Base-by-base conservation (phyloP, 495 filamentous ascomycete genomes). In the Penicillium waksmanii region DNA sequence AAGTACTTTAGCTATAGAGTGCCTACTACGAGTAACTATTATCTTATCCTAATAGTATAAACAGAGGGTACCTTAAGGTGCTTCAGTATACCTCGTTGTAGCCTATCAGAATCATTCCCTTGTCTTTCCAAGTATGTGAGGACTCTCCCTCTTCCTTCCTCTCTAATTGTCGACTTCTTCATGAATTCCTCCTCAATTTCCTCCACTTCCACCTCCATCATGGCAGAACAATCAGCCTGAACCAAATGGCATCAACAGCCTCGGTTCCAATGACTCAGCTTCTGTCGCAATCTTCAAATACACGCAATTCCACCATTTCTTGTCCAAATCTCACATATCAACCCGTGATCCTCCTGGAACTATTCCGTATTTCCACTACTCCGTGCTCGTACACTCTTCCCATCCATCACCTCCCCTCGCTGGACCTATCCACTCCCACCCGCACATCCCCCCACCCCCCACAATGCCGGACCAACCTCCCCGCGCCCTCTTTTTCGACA, bases 401-500 rank as follows among this genome's bases (percentile, higher is more conserved):
- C 23, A 12, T 48, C 21, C 11, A 23, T 10, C 8, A 2, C 27
- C 5, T 31, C 27, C 0, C 0, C 5, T 31, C 27, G 8, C 6
- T 31, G 4, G 27, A 31, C 6, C 27, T 31, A 31, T 31, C 36
- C 15, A 38, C 12, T 38, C 36, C 15, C 12, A n/a, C 36, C 15
- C 46, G 19, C 46, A 27, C 9, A 3, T 18, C 19, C 12, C 46
- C 46, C 21, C 46, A 3, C 10, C 46, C 47, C 48, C 42, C 27
- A 58, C 33, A 25, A 80, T 79, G 77, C 57, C 71, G 25, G 65
- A 33, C 9, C 42, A 44, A 56, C 53, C 38, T 51, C 80, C 80
- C 10, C 64, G 72, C 55, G 79, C 74, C 15, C 69, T 87, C n/a
- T 75, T 87, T 60, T 87, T 87, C 69, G 84, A 87, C 52, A 67